A percentile compares a stretch with the other conserved stretches of the same genome.
Evolutionary conservation across 768 basidiomycete genomes (phyloP).

Genomic region (Sporobolomyces roseus): DNA sequence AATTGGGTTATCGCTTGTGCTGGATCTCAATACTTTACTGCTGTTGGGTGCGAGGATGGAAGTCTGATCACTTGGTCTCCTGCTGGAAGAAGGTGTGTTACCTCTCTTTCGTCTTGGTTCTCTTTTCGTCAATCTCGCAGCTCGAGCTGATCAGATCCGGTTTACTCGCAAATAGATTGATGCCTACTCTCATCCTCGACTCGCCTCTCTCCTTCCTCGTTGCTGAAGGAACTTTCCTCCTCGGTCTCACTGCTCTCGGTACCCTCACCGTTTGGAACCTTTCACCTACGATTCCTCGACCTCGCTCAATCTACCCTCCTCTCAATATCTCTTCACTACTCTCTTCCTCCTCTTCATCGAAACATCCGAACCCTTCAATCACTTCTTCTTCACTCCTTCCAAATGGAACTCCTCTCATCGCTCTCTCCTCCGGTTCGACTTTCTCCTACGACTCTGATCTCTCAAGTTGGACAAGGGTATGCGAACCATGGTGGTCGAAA

Average conservation of each 20-base stretch:
- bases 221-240: constrained; percentile 61
- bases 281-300: constrained; percentile 55
- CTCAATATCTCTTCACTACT: constrained; percentile 63
- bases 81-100: constrained; percentile 72
- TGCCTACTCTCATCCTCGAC: constrained; percentile 71
- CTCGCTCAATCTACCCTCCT: constrained; percentile 63
- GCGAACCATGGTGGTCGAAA: constrained; percentile 78
- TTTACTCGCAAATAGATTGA: constrained; percentile 56
- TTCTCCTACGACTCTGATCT: constrained; percentile 73
- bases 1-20: constrained; percentile 65
- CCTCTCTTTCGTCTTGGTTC: neutral
- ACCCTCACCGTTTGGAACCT: constrained; percentile 69
- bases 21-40: constrained; percentile 65
- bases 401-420: constrained; percentile 73
- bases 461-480: constrained; percentile 67
- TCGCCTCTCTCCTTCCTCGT: constrained; percentile 67
- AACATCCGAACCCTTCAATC: constrained; percentile 51
- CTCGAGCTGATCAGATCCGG: too few relatives aligned
- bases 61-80: constrained; percentile 76
- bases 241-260: constrained; percentile 70
- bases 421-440: constrained; percentile 69
- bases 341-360: constrained; percentile 54
- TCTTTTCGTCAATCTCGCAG: too few relatives aligned
- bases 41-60: constrained; percentile 73
- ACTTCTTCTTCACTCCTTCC: constrained; percentile 65